phyloP scores from a whole-genome alignment of 2,329 filamentous ascomycete species.

The Sporothrix protearum region DNA sequence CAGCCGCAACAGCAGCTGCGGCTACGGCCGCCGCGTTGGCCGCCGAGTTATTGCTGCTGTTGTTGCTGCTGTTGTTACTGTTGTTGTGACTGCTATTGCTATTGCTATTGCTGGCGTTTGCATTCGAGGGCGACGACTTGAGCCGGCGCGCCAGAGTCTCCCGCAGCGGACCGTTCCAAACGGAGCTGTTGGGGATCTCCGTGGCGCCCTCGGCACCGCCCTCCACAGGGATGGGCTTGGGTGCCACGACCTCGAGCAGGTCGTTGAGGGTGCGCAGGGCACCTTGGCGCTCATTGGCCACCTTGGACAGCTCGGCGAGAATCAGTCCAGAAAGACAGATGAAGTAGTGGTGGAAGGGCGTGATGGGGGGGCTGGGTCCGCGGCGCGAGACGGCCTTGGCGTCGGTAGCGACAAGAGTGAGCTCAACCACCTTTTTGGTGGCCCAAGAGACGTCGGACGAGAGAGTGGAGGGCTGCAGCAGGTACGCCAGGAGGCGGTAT shows the following conservation, averaged over 20 bases:
- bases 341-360: slow-evolving; percentile 66
- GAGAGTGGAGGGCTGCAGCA: slow-evolving; percentile 55
- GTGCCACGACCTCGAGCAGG: slow-evolving; percentile 52
- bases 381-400: slow-evolving; percentile 3
- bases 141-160: slow-evolving; percentile 49
- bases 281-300: slow-evolving; percentile 53
- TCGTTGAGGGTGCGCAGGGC: slow-evolving; percentile 52
- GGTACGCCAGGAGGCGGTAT: slow-evolving; percentile 59
- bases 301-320: slow-evolving; percentile 57
- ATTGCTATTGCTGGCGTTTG: neutral
- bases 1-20: neutral
- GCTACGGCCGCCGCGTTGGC: neutral
- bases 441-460: slow-evolving; percentile 58
- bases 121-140: slow-evolving; percentile 31
- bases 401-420: slow-evolving; percentile 48
- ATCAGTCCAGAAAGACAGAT: slow-evolving; percentile 43
- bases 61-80: neutral
- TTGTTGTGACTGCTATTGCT: slow-evolving; percentile 25
- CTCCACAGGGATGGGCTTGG: slow-evolving; percentile 31
- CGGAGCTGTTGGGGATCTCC: slow-evolving; percentile 18
- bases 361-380: slow-evolving; percentile 50
- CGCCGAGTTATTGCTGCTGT: slow-evolving; percentile 22
- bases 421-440: slow-evolving; percentile 55
- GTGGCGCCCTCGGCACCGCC: slow-evolving; percentile 32
- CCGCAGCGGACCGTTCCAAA: slow-evolving; percentile 56